Evolutionary conservation across 768 basidiomycete species (phyloP).

Genomic region (Strobilomyces echinocephalus): DNA sequence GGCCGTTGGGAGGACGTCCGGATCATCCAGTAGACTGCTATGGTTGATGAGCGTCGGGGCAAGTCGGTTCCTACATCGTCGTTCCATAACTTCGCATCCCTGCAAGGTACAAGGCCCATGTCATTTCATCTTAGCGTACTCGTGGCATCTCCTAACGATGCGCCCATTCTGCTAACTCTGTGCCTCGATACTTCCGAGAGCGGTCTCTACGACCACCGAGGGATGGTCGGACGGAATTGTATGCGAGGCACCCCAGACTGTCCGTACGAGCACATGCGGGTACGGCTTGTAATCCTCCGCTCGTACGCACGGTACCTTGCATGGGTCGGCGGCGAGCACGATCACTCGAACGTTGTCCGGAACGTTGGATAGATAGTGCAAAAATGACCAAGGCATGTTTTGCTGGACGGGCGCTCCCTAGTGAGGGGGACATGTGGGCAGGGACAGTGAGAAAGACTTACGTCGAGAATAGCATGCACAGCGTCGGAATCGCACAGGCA

Average conservation of each 20-base stretch:
- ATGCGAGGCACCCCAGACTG: conserved; percentile 10
- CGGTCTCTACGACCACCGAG: conserved; percentile 6
- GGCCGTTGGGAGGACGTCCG: conserved; percentile 64
- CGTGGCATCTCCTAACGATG: background rate
- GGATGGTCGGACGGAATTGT: conserved; percentile 9
- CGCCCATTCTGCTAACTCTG: background rate
- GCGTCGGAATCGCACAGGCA: conserved; percentile 1
- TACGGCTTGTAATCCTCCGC: conserved; percentile 2
- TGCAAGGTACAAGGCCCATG: background rate
- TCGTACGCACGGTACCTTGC: background rate
- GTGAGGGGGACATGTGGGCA: background rate
- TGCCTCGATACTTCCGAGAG: background rate
- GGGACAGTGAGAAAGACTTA: background rate
- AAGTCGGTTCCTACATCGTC: background rate
- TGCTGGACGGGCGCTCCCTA: conserved; percentile 4
- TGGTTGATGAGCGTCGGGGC: background rate
- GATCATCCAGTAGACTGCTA: conserved; percentile 36
- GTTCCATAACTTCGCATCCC: background rate
- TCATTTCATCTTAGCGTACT: background rate
- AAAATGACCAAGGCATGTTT: conserved; percentile 19
- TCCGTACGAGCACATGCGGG: background rate
- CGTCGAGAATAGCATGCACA: conserved; percentile 4
- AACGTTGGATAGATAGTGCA: background rate
- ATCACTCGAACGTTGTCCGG: conserved; percentile 8
- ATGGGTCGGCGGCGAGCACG: background rate